phyloP scores from a whole-genome alignment of 371 early-diverging fungal species.

The Vairimorpha ceranae region DNA sequence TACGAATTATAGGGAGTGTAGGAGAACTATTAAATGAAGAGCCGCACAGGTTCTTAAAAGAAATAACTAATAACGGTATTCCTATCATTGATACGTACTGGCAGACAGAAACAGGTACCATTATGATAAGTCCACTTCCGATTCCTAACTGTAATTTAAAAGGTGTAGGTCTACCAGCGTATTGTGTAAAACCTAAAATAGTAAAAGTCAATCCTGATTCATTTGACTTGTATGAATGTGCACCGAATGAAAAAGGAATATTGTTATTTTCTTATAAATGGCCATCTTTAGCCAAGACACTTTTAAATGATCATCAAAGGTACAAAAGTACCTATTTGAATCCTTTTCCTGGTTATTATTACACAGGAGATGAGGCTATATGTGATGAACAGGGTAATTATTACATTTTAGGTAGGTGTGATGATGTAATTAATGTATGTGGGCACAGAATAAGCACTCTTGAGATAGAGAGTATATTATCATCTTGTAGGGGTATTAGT shows the following conservation, averaged over 20 bases:
- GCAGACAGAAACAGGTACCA: slow-evolving; percentile 88
- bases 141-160: slow-evolving; percentile 79
- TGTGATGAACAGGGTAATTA: slow-evolving; percentile 77
- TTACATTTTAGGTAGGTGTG: slow-evolving; percentile 80
- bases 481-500: slow-evolving; percentile 69
- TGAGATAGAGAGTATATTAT: slow-evolving; percentile 80
- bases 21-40: slow-evolving; percentile 93
- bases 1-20: slow-evolving; percentile 82
- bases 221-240: background rate
- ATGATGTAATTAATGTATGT: slow-evolving; percentile 90
- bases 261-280: slow-evolving; percentile 76
- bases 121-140: slow-evolving; percentile 78
- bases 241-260: slow-evolving; percentile 70
- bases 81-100: slow-evolving; percentile 88
- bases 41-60: slow-evolving; percentile 86
- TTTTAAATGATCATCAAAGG: slow-evolving; percentile 76
- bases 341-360: slow-evolving; percentile 75
- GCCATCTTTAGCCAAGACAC: slow-evolving; percentile 85
- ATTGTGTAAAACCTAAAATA: slow-evolving; percentile 78
- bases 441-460: slow-evolving; percentile 89
- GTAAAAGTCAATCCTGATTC: slow-evolving; percentile 67
- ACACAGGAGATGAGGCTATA: slow-evolving; percentile 66
- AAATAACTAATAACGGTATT: slow-evolving; percentile 69
- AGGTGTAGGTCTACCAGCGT: slow-evolving; percentile 86
- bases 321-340: slow-evolving; percentile 76